Percentiles rank a stretch among this genome's conserved stretches.
phyloP scores from a whole-genome alignment of 371 early-diverging fungal species.

The Umbelopsis sp. region DNA sequence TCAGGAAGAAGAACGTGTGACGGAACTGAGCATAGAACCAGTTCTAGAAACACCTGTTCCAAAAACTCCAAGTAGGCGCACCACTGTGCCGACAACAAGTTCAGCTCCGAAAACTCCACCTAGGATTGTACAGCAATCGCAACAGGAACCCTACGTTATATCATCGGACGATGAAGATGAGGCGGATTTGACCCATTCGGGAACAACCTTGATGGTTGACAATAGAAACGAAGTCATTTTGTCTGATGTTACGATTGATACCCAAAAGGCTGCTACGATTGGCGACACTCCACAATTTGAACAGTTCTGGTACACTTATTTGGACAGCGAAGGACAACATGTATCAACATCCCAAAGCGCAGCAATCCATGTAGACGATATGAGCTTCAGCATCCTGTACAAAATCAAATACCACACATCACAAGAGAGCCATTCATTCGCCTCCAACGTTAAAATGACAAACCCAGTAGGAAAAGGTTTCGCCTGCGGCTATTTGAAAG shows the following conservation, averaged over 20 bases:
- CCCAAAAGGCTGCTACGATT: too few species aligned
- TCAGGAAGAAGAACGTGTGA: too few species aligned
- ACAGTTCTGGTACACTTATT: conserved; percentile 35
- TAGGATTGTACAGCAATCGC: background rate
- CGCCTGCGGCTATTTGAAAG: background rate
- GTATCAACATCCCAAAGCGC: conserved; percentile 36
- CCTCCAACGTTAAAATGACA: background rate
- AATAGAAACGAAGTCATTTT: too few species aligned
- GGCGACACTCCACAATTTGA: background rate
- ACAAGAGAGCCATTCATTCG: background rate
- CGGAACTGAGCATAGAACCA: too few species aligned
- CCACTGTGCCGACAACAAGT: background rate
- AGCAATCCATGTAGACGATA: conserved; percentile 27
- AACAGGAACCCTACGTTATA: conserved; percentile 6
- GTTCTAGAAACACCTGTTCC: too few species aligned
- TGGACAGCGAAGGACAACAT: conserved; percentile 26
- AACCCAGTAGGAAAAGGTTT: background rate
- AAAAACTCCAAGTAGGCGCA: too few species aligned
- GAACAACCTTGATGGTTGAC: too few species aligned
- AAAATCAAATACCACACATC: background rate
- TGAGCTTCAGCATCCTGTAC: background rate
- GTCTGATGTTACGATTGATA: too few species aligned
- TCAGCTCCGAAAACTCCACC: background rate
- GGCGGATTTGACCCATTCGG: background rate
- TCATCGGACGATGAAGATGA: conserved; percentile 8